Evolutionary conservation across 805 yeast species (phyloP).

Genomic region (Ogataea ramenticola): DNA sequence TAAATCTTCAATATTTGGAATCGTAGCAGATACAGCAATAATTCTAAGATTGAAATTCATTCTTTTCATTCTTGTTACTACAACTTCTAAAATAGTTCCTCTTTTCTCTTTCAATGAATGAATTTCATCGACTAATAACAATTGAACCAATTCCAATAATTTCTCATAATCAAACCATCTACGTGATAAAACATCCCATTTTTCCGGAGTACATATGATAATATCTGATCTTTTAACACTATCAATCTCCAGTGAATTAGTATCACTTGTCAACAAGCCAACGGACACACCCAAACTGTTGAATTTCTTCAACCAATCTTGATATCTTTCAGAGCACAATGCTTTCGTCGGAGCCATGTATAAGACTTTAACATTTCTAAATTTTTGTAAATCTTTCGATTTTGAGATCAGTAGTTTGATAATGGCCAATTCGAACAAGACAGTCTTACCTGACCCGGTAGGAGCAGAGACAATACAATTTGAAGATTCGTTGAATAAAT

Average conservation of each 20-base stretch:
- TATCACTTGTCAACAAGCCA: constrained; percentile 50
- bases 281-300: constrained; percentile 30
- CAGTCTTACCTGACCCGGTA: constrained; percentile 56
- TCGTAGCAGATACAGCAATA: constrained; percentile 45
- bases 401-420: constrained; percentile 24
- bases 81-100: constrained; percentile 43
- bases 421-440: constrained; percentile 46
- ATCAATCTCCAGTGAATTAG: constrained; percentile 36
- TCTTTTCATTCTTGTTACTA: constrained; percentile 39
- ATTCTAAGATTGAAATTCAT: constrained; percentile 31
- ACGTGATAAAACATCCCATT: constrained; percentile 52
- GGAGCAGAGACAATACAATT: constrained; percentile 49
- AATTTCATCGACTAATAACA: constrained; percentile 41
- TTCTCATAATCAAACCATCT: constrained; percentile 37
- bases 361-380: constrained; percentile 26
- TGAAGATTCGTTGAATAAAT: constrained; percentile 25
- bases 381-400: constrained; percentile 11
- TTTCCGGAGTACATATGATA: constrained; percentile 55
- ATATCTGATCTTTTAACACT: constrained; percentile 40
- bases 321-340: constrained; percentile 41
- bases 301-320: constrained; percentile 39
- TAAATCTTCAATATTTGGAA: constrained; percentile 43
- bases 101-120: constrained; percentile 38
- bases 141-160: constrained; percentile 33
- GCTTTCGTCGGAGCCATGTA: constrained; percentile 60